Conservation (phyloP, 352 stramenopile genomes). For the Blastocystis sp. region DNA sequence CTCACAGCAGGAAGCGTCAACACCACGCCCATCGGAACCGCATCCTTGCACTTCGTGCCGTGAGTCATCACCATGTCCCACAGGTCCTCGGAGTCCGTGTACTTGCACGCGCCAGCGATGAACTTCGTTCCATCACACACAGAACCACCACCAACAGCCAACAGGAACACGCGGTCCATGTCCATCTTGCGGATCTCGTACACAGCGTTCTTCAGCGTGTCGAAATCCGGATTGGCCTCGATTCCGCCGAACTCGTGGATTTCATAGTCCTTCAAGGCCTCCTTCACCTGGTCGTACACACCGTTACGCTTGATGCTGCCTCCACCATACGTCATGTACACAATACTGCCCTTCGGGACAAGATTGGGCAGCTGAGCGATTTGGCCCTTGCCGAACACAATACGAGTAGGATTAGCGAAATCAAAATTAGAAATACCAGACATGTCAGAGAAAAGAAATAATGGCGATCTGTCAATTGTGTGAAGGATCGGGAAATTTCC, state of each 20-base stretch:
- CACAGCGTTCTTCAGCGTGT: conserved; percentile 58
- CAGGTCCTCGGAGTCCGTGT: conserved; percentile 18
- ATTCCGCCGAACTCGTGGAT: conserved; percentile 71
- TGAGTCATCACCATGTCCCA: conserved; percentile 70
- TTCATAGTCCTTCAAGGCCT: conserved; percentile 53
- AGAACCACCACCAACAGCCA: conserved; percentile 68
- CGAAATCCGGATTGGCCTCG: conserved; percentile 74
- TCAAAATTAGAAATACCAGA: conserved; percentile 68
- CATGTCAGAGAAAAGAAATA: not conserved
- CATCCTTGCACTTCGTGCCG: not conserved
- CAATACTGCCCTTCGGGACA: conserved; percentile 43
- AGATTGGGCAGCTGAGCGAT: conserved; percentile 58
- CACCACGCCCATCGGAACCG: conserved; percentile 63
- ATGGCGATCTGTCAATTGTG: no score
- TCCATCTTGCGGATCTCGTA: conserved; percentile 37
- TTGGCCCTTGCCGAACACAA: conserved; percentile 73
- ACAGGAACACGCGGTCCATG: conserved; percentile 12
- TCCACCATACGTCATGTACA: conserved; percentile 66
- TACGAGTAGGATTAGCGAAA: conserved; percentile 66
- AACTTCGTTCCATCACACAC: conserved; percentile 71
- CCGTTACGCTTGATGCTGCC: conserved; percentile 72
- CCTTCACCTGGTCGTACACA: conserved; percentile 64
- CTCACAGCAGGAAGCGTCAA: conserved; percentile 69
- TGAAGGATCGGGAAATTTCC: not conserved
- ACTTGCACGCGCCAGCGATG: conserved; percentile 60